These are phyloP conservation scores for Fusarium miscanthi DNA, from an alignment of 2,329 filamentous ascomycete species.

Conservation along the genomic window DNA sequence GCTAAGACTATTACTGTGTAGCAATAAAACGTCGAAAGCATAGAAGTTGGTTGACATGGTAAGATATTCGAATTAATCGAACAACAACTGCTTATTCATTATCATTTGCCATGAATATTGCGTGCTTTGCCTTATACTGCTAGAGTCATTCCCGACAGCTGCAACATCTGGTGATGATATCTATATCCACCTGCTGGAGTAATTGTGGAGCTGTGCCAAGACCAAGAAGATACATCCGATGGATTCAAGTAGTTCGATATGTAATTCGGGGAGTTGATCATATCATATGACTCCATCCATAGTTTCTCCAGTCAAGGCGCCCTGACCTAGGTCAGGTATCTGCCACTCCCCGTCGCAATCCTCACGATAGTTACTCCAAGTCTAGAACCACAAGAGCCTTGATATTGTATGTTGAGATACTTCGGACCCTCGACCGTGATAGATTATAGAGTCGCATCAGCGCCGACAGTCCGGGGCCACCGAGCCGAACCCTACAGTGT, in stretches of 20 bases:
- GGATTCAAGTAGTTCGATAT: not conserved
- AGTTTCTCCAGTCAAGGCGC: slow-evolving; percentile 1
- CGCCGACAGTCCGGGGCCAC: slow-evolving; percentile 26
- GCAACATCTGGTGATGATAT: not conserved
- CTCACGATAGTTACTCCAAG: not conserved
- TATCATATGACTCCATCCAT: slow-evolving; percentile 8
- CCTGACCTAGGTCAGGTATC: not conserved
- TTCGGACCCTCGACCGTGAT: not conserved
- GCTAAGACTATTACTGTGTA: not conserved
- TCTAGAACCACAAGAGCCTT: not conserved
- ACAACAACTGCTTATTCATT: not conserved
- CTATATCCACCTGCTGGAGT: too few species aligned
- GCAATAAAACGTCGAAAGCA: not conserved
- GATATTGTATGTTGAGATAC: not conserved
- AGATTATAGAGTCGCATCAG: not conserved
- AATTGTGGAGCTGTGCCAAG: not conserved
- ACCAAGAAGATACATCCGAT: not conserved
- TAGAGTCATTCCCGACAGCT: not conserved
- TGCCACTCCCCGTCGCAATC: not conserved
- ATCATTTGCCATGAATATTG: not conserved
- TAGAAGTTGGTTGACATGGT: not conserved
- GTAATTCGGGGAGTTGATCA: slow-evolving; percentile 34
- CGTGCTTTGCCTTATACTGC: not conserved
- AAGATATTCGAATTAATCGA: not conserved
- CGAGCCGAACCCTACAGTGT: slow-evolving; percentile 7